These are phyloP conservation scores for Suillus luteus DNA, from an alignment of 768 basidiomycete genomes.

Conservation along the genomic window DNA sequence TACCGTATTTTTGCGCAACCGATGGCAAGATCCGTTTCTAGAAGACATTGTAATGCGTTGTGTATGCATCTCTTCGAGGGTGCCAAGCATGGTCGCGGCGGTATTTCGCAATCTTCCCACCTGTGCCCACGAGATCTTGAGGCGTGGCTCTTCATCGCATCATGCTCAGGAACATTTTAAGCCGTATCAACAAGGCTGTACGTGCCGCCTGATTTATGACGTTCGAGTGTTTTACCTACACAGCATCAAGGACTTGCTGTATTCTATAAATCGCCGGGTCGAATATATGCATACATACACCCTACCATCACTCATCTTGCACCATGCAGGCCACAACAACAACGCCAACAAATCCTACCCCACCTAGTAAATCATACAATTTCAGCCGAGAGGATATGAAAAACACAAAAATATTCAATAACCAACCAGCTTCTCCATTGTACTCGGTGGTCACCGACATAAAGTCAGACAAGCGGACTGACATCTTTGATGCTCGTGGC, in stretches of 20 bases:
- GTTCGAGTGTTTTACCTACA: not conserved
- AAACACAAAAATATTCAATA: constrained; percentile 18
- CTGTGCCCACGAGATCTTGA: not conserved
- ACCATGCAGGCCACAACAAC: constrained; percentile 12
- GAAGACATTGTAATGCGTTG: not conserved
- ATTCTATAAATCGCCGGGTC: not conserved
- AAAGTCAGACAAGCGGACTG: constrained; percentile 14
- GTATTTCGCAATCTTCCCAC: not conserved
- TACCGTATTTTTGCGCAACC: not conserved
- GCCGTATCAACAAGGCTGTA: not conserved
- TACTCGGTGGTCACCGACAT: constrained; percentile 17
- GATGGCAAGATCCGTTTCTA: not conserved
- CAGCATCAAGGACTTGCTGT: constrained; percentile 2
- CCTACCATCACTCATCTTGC: not conserved
- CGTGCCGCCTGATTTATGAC: not conserved
- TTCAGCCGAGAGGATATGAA: constrained; percentile 17
- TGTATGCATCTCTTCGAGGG: not conserved
- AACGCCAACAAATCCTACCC: not conserved
- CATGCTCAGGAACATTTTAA: not conserved
- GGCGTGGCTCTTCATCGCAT: not conserved
- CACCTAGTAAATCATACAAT: constrained; percentile 11
- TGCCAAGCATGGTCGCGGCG: not conserved
- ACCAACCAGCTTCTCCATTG: constrained; percentile 10
- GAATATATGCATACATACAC: too few species aligned
- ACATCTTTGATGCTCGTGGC: constrained; percentile 13